Conservation (phyloP, 768 basidiomycete species). For the Auriscalpium orientale region DNA sequence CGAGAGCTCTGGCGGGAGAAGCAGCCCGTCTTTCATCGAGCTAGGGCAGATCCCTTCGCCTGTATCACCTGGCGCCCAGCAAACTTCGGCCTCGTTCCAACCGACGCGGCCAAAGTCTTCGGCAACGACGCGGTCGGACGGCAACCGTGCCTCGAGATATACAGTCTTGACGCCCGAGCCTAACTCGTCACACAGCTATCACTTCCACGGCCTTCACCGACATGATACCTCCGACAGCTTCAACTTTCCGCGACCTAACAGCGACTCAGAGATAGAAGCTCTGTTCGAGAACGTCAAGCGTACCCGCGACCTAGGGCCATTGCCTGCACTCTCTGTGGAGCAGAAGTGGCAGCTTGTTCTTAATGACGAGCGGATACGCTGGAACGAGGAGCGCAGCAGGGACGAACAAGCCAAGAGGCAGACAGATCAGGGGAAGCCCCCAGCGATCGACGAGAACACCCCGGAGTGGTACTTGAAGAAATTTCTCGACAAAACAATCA, state of each 20-base stretch:
- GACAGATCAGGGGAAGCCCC: constrained; percentile 47
- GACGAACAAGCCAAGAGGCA: constrained; percentile 57
- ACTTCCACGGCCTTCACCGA: constrained; percentile 26
- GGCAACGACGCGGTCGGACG: constrained; percentile 43
- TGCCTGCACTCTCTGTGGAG: constrained; percentile 56
- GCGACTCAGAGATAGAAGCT: constrained; percentile 68
- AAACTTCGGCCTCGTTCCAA: constrained; percentile 12
- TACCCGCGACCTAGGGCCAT: constrained; percentile 55
- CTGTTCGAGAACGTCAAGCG: constrained; percentile 74
- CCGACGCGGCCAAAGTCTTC: constrained; percentile 24
- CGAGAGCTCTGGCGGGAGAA: constrained; percentile 35
- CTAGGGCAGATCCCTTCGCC: constrained; percentile 39
- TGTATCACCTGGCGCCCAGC: constrained; percentile 15
- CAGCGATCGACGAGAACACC: constrained; percentile 52
- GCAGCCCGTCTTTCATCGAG: constrained; percentile 46
- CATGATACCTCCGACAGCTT: constrained; percentile 49
- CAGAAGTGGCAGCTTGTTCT: constrained; percentile 92
- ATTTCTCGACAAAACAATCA: constrained; percentile 82
- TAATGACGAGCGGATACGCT: constrained; percentile 72
- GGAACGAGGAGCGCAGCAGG: constrained; percentile 63
- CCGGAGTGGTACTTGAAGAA: constrained; percentile 93
- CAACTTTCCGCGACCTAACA: constrained; percentile 67
- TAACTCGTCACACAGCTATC: constrained; percentile 47
- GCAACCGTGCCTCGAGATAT: constrained; percentile 54
- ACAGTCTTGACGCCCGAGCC: constrained; percentile 48